A percentile compares a stretch with the other conserved stretches of the same genome.
phyloP scores from a whole-genome alignment of 257 asterid species.

The Ajuga chamaepitys region DNA sequence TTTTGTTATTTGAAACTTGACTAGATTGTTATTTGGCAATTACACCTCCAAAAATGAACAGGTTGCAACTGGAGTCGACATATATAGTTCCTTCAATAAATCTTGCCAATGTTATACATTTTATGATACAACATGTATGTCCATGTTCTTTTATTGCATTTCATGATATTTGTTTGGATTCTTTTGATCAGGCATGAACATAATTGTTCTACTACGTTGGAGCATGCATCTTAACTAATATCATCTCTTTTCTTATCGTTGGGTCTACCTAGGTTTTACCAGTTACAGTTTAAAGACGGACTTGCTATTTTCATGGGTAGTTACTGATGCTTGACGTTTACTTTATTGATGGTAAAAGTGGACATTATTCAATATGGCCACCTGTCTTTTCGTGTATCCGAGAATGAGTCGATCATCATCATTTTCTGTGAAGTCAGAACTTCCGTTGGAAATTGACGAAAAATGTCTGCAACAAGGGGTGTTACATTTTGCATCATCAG shows the following conservation, averaged over 20 bases:
- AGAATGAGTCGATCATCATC: slow-evolving; percentile 93
- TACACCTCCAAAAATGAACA: not conserved
- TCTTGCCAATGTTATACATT: slow-evolving; percentile 6
- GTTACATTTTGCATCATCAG: slow-evolving; percentile 78
- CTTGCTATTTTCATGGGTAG: slow-evolving; percentile 11
- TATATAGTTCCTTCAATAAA: not conserved
- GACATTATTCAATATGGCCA: slow-evolving; percentile 30
- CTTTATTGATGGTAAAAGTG: slow-evolving; percentile 19
- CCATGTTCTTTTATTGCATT: not conserved
- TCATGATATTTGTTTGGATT: slow-evolving; percentile 8
- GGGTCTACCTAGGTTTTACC: slow-evolving; percentile 12
- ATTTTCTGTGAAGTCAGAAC: slow-evolving; percentile 67
- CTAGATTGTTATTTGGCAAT: no score
- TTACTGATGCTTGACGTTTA: not conserved
- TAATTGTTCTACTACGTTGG: not conserved
- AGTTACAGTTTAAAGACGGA: not conserved
- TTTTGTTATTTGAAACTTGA: not conserved
- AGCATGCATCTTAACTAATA: slow-evolving; percentile 1
- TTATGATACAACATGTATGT: not conserved
- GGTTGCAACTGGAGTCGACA: not conserved
- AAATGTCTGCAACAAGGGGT: slow-evolving; percentile 70
- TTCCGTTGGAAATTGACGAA: slow-evolving; percentile 62
- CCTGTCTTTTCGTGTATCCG: slow-evolving; percentile 22
- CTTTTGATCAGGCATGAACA: not conserved
- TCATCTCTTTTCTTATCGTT: not conserved